Conservation (phyloP, 2,329 filamentous ascomycete species). For the Tolypocladium inflatum region DNA sequence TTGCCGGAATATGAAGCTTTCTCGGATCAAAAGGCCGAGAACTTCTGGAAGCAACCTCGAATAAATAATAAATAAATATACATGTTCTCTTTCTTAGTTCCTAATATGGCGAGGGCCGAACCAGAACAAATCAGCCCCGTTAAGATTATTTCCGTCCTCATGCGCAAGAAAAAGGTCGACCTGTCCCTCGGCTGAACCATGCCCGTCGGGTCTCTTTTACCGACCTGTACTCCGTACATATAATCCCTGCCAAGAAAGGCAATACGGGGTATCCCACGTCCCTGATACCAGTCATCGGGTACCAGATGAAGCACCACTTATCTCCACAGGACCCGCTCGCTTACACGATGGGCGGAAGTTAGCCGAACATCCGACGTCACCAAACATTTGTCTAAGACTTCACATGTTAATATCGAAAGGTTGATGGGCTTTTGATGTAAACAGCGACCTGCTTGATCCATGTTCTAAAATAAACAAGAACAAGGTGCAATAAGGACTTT, state of each 20-base stretch:
- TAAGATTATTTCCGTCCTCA: too few species aligned
- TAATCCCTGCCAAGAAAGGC: not conserved
- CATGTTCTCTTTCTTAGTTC: too few species aligned
- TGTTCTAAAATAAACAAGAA: not conserved
- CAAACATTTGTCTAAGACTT: not conserved
- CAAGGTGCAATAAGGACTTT: not conserved
- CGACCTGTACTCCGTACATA: not conserved
- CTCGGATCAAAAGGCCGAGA: too few species aligned
- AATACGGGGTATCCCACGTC: not conserved
- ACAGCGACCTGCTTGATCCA: not conserved
- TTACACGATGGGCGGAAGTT: not conserved
- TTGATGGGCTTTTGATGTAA: not conserved
- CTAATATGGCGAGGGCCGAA: not conserved
- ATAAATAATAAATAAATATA: too few species aligned
- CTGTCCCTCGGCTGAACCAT: not conserved
- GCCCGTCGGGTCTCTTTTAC: not conserved
- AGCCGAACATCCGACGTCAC: not conserved
- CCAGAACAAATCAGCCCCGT: not conserved
- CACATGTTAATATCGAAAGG: not conserved
- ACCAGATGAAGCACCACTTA: not conserved
- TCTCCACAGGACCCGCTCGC: not conserved
- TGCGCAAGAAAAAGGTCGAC: not conserved
- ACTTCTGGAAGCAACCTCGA: too few species aligned
- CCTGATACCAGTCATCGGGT: not conserved
- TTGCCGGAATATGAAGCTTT: too few species aligned